Base-by-base conservation (phyloP, 1,139 yeast species). In the Meyerozyma smithsonii region DNA sequence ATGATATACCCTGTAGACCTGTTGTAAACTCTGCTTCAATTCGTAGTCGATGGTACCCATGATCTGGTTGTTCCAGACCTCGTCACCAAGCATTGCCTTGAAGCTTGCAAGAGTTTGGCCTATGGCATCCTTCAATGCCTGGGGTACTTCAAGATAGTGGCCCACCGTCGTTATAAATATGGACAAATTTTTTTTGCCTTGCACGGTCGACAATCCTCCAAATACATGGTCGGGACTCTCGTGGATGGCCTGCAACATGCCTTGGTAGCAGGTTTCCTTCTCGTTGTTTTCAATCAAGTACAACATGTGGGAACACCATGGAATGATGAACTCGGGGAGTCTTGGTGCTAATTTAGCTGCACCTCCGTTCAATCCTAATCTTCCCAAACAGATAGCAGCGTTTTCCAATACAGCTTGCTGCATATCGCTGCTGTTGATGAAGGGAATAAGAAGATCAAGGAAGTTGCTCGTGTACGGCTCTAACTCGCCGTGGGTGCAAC, bases 381-480 rank as follows among this genome's bases (percentile, higher is more conserved):
- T 75, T n/a, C 97, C 97, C 42, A 92, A 67, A 33, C 97, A 84
- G 42, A 89, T 85, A n/a, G 96, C 95, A 1, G 90, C 81, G 59
- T 92, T 92, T 55, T 90, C 97, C 49, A 84, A 59, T 4, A 92
- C 86, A 0, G 88, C 74, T 33, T 70, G 71, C 44, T 76, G 80
- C 16, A 79, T 72, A 44, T 79, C 81, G 21, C 75, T 57, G 41
- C 80, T 66, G 44, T 75, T 69, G 39, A 90, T 64, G 17, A 88
- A 69, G 11, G 86, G 85, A 16, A 87, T 74, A 40, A 90, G 62
- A 18, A 84, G 63, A 33, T 74, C 73, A 39, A 85, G 70, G 45
- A 87, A 62, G 46, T 81, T 82, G 36, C 69, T 66, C 37, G 84
- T 60, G 55, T 77, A 85, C n/a, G 82, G 82, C 38, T 71, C 69